Conservation (phyloP, 2,329 filamentous ascomycete genomes). For the Fusarium incarnatum region DNA sequence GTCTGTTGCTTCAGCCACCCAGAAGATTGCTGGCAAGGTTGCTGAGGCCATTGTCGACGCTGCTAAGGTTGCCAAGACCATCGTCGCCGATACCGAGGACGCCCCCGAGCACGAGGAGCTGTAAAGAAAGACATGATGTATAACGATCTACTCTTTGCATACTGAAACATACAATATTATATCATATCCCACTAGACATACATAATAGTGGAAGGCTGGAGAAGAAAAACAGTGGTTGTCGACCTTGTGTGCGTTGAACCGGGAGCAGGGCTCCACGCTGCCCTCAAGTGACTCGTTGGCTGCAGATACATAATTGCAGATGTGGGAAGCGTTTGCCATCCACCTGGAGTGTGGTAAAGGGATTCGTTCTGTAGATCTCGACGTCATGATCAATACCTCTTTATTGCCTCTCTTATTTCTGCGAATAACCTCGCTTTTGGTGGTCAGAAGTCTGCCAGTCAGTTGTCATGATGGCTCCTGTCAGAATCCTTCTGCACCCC, state of each 20-base stretch:
- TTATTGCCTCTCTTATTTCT: not conserved
- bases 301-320: conserved; percentile 22
- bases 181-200: conserved; percentile 8
- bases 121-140: conserved; percentile 51
- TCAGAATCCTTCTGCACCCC: not conserved
- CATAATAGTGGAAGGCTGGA: conserved; percentile 13
- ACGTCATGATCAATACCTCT: conserved; percentile 29
- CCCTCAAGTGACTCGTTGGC: conserved; percentile 21
- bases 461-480: not conserved
- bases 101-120: conserved; percentile 70
- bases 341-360: conserved; percentile 1
- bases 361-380: conserved; percentile 32
- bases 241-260: conserved; percentile 14
- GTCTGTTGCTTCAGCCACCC: conserved; percentile 48
- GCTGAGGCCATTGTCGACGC: conserved; percentile 60
- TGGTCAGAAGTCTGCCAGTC: not conserved
- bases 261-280: conserved; percentile 7
- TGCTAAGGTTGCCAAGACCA: conserved; percentile 64
- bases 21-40: conserved; percentile 59
- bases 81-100: conserved; percentile 67
- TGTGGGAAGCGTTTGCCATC: conserved; percentile 20
- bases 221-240: conserved; percentile 5
- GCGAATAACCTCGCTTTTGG: conserved; percentile 3
- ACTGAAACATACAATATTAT: conserved; percentile 9
- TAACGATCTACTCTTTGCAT: conserved; percentile 25